These are phyloP conservation scores for Phytophthora hybrid DNA, from an alignment of 352 stramenopile genomes.

Conservation along the genomic window DNA sequence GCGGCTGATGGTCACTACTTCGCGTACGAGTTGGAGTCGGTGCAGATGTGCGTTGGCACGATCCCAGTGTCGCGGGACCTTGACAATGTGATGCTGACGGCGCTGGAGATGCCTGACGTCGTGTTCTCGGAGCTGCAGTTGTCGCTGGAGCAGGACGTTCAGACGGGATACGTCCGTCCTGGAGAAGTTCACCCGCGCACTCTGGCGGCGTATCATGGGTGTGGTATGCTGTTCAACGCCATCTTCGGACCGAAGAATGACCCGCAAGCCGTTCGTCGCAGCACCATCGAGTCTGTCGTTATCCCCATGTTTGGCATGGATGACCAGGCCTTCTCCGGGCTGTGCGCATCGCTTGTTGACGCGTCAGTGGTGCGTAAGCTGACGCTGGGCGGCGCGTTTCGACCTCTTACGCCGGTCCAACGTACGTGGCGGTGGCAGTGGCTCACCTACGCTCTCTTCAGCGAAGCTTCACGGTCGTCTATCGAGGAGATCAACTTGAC, in stretches of 20 bases:
- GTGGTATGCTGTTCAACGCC: constrained; percentile 37
- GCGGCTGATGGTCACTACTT: constrained; percentile 41
- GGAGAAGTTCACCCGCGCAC: constrained; percentile 13
- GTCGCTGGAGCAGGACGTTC: constrained; percentile 35
- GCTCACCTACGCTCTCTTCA: constrained; percentile 38
- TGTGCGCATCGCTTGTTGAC: constrained; percentile 36
- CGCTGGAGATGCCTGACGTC: constrained; percentile 22
- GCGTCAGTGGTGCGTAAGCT: constrained; percentile 24
- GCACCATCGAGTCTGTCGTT: constrained; percentile 35
- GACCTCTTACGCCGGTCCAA: constrained; percentile 18
- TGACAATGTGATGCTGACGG: constrained; percentile 27
- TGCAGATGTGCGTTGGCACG: constrained; percentile 42
- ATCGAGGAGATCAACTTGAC: constrained; percentile 38
- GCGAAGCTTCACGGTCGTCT: constrained; percentile 32
- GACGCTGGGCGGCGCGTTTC: constrained; percentile 35
- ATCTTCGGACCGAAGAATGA: constrained; percentile 31
- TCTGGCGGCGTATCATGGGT: constrained; percentile 22
- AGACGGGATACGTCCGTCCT: constrained; percentile 7
- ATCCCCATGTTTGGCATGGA: constrained; percentile 42
- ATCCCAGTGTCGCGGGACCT: constrained; percentile 31
- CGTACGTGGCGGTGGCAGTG: constrained; percentile 42
- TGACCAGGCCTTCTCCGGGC: constrained; percentile 26
- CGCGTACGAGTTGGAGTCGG: constrained; percentile 41
- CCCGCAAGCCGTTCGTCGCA: constrained; percentile 14
- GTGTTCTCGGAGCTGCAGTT: constrained; percentile 40